A percentile compares a stretch with the other conserved stretches of the same genome.
Conservation (phyloP, 2,329 filamentous ascomycete species). For the Fusarium tanahbumbuense region DNA sequence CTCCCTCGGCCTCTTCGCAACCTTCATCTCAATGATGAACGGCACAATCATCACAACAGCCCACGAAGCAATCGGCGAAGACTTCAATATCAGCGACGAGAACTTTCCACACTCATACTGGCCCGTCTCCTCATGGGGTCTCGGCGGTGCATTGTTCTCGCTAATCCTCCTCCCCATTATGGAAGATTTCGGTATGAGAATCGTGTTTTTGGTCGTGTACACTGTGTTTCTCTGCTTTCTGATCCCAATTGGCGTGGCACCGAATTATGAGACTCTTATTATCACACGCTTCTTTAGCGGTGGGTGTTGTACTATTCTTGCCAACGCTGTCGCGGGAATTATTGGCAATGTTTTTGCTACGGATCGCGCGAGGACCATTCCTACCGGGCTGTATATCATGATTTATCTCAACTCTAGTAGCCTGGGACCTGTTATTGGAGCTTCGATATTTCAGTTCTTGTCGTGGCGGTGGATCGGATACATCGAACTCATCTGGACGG, state of each 20-base stretch:
- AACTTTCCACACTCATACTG: conserved; percentile 30
- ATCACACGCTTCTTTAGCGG: conserved; percentile 27
- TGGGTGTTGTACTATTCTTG: conserved; percentile 19
- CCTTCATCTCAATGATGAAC: conserved; percentile 32
- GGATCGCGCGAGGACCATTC: conserved; percentile 17
- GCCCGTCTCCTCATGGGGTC: conserved; percentile 28
- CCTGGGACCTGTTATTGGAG: conserved; percentile 24
- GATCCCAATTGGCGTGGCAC: conserved; percentile 12
- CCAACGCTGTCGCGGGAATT: conserved; percentile 6
- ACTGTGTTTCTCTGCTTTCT: conserved; percentile 21
- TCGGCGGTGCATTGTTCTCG: conserved; percentile 20
- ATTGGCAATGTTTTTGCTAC: conserved; percentile 24
- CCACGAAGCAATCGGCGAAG: conserved; percentile 13
- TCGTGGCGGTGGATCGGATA: conserved; percentile 32
- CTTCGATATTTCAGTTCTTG: conserved; percentile 17
- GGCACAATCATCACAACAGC: conserved; percentile 34
- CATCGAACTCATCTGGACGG: conserved; percentile 34
- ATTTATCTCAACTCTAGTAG: conserved; percentile 26
- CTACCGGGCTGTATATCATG: conserved; percentile 24
- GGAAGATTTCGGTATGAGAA: conserved; percentile 32
- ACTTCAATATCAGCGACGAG: conserved; percentile 20
- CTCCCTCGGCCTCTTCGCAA: conserved; percentile 21
- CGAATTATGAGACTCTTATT: conserved; percentile 27
- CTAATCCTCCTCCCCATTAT: conserved; percentile 22
- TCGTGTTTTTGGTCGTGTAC: conserved; percentile 20